Evolutionary conservation across 768 basidiomycete species (phyloP), one percentile per base, ranked within the genome.

Genomic region (Ramaria rubella): DNA sequence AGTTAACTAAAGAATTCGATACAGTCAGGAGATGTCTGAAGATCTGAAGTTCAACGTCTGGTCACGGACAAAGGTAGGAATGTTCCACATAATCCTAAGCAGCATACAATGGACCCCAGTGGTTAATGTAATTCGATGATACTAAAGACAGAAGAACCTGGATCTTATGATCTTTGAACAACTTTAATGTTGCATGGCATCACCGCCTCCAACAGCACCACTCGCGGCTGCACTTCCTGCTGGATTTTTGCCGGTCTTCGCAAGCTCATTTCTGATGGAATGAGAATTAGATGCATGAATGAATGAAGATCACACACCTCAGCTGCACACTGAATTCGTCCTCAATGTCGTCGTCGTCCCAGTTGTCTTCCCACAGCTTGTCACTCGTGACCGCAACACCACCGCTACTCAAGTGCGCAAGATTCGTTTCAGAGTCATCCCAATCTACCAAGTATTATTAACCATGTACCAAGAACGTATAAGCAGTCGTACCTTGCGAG

Each of bases 301-400:
- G 3, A 52, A 9, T 8, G 9, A 27, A 14, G n/a, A 8, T 26
- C 11, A 74, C 88, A 63, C 67, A 94, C 96, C 96, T 83, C 63
- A 99, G 75, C 72, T 96, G 93, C 52, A 90, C 85, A 64, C 91
- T 94, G 68, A 99, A 99, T 62, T 96, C 93, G 64, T 97, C 94
- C 68, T 95, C 95, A 59, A 96, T 85, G 71, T 98, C 95, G 72
- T 99, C 96, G 64, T 99, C 96, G 65, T 99, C 96, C 96, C 96
- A 99, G 69, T 97, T 97, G 64, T 98, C 96, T 75, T 99, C 96
- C 96, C 96, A 99, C 11, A 99, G 75, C 65, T 93, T 90, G 70
- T 96, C 86, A 17, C 89, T 88, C 40, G 86, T 86, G 63, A 83
- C 85, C 3, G 86, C 89, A 12, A 77, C 82, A 3, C 87, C 87